Conservation (phyloP, 345 rosid species). For the Murraya koenigii region DNA sequence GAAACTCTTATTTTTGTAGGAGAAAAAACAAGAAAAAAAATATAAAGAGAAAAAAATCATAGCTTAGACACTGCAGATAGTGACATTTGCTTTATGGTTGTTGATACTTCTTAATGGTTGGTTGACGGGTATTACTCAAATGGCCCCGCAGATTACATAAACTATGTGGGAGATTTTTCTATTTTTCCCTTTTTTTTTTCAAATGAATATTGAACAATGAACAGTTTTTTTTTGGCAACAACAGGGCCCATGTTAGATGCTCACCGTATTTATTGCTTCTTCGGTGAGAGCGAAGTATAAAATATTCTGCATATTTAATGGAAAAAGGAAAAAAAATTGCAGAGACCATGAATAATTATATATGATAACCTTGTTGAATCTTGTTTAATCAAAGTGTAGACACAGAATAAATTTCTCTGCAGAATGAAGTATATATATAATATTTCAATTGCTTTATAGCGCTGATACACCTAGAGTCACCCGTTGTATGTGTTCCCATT, state of each 20-base stretch:
- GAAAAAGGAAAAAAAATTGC: not conserved
- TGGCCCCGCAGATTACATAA: not conserved
- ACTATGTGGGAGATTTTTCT: not conserved
- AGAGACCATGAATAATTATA: not conserved
- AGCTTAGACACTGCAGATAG: slow-evolving; percentile 19
- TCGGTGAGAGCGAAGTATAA: not conserved
- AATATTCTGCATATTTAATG: too few species aligned
- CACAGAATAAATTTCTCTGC: not conserved
- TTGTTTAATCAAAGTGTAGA: not conserved
- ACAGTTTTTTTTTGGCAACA: not conserved
- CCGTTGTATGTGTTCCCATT: not conserved
- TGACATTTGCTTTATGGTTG: slow-evolving; percentile 25
- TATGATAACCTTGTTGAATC: not conserved
- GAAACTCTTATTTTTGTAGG: slow-evolving; percentile 22
- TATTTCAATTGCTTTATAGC: not conserved
- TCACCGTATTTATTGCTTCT: not conserved
- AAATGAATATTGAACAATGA: not conserved
- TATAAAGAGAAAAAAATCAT: not conserved
- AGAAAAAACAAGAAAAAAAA: not conserved
- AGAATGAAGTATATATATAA: not conserved
- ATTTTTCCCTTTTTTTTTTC: not conserved
- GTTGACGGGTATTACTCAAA: not conserved
- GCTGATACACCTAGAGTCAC: not conserved
- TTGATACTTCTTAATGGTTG: slow-evolving; percentile 18
- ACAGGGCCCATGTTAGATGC: slow-evolving; percentile 4